Evolutionary conservation across 1,139 yeast species (phyloP).

Genomic region (Saccharomyces hybrid): DNA sequence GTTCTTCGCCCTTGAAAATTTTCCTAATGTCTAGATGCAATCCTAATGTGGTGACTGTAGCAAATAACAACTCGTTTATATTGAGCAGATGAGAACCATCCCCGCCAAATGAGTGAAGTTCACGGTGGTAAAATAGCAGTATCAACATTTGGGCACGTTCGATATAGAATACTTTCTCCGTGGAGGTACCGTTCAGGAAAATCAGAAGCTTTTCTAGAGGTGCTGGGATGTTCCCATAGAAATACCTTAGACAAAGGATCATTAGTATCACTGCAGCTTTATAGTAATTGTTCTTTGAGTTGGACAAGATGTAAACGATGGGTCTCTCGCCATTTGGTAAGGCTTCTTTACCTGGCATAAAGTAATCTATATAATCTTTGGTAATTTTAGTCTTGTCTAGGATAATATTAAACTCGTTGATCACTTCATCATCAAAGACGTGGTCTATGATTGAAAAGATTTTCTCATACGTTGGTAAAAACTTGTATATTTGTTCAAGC

Average conservation of each 20-base stretch:
- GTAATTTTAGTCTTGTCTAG: constrained; percentile 21
- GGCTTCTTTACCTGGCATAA: constrained; percentile 10
- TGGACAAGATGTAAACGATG: constrained; percentile 10
- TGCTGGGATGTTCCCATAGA: constrained; percentile 14
- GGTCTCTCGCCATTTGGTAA: constrained; percentile 8
- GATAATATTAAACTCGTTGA: constrained; percentile 14
- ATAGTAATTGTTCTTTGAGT: constrained; percentile 19
- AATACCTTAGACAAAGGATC: constrained; percentile 19
- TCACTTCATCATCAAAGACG: constrained; percentile 18
- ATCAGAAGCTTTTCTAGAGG: constrained; percentile 15
- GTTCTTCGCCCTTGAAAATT: constrained; percentile 18
- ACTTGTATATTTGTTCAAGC: constrained; percentile 14
- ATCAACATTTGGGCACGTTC: constrained; percentile 28
- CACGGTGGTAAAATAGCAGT: constrained; percentile 19
- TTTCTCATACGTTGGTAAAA: constrained; percentile 21
- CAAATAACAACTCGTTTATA: constrained; percentile 19
- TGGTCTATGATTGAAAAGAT: constrained; percentile 9
- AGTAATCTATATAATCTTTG: constrained; percentile 16
- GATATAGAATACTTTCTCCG: constrained; percentile 19
- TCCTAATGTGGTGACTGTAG: constrained; percentile 28
- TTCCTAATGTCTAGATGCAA: constrained; percentile 26
- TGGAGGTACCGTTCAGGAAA: constrained; percentile 17
- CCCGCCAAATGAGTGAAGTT: constrained; percentile 21
- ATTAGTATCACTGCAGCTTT: constrained; percentile 22
- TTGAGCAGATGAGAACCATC: constrained; percentile 24